Percentiles rank a stretch among this genome's conserved stretches.
Evolutionary conservation across 306 rosid genomes (phyloP).

Genomic region (Inga laurina): DNA sequence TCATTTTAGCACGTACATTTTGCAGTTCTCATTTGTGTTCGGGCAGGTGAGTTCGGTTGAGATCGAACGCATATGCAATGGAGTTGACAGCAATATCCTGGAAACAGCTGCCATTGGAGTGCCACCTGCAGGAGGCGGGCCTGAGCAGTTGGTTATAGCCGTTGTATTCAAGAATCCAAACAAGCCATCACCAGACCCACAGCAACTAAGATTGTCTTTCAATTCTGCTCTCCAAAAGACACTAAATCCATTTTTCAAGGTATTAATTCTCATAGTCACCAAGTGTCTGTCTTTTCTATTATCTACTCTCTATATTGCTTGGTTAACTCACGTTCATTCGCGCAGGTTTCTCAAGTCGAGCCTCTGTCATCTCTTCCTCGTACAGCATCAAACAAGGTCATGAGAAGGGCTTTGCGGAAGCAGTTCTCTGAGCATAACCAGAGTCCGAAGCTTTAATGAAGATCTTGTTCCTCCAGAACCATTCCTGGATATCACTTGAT

Average conservation of each 20-base stretch:
- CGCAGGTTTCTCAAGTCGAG: conserved; percentile 74
- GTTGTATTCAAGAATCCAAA: conserved; percentile 64
- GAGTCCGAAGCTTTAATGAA: conserved; percentile 57
- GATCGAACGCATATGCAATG: conserved; percentile 93
- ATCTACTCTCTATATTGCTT: not conserved
- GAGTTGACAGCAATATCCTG: conserved; percentile 55
- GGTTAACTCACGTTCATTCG: conserved; percentile 22
- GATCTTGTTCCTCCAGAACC: not conserved
- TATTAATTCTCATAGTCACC: conserved; percentile 38
- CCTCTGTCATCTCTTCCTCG: conserved; percentile 74
- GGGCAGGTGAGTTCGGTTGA: conserved; percentile 93
- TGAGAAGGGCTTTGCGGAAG: conserved; percentile 88
- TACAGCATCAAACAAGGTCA: conserved; percentile 90
- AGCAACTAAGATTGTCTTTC: conserved; percentile 56
- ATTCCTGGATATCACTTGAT: not conserved
- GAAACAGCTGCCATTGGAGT: conserved; percentile 98
- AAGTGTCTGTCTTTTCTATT: not conserved
- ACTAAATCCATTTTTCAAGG: conserved; percentile 89
- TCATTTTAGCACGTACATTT: not conserved
- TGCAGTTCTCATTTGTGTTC: conserved; percentile 6
- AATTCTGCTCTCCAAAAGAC: conserved; percentile 88
- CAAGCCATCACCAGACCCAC: conserved; percentile 40
- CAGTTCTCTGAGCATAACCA: conserved; percentile 52
- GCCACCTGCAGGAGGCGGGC: conserved; percentile 85
- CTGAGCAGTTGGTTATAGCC: conserved; percentile 77